Conservation (phyloP, 169 alveolate species). For the Theileria equi region DNA sequence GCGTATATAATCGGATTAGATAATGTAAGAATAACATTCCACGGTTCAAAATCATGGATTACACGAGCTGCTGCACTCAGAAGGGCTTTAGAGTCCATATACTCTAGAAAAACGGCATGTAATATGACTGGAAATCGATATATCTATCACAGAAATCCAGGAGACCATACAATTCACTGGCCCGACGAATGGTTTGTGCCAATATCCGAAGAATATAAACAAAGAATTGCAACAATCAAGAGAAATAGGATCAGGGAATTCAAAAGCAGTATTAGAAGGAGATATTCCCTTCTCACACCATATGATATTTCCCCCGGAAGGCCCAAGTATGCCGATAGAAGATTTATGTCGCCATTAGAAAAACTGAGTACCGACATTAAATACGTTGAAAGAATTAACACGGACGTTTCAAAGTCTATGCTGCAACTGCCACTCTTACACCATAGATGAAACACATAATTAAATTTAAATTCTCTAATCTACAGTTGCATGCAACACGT, state of each 20-base stretch:
- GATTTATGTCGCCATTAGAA: not conserved
- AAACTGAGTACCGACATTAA: not conserved
- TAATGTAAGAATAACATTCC: constrained; percentile 67
- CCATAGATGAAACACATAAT: no score
- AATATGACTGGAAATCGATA: constrained; percentile 73
- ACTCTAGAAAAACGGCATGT: constrained; percentile 69
- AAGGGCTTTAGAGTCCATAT: constrained; percentile 69
- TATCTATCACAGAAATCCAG: constrained; percentile 66
- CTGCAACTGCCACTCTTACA: no score
- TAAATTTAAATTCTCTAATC: no score
- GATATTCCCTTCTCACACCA: not conserved
- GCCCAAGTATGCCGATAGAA: not conserved
- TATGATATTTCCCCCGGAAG: not conserved
- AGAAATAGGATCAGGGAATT: constrained; percentile 3
- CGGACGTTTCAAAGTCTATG: not conserved
- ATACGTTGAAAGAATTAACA: not conserved
- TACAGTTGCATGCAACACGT: no score
- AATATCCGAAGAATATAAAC: constrained; percentile 69
- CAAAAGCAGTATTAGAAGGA: constrained; percentile 12
- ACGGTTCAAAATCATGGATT: constrained; percentile 73
- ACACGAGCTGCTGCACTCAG: constrained; percentile 71
- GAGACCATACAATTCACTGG: constrained; percentile 78
- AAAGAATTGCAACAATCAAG: constrained; percentile 55
- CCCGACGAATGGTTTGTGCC: constrained; percentile 78
- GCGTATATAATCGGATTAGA: constrained; percentile 73